These are phyloP conservation scores for Teratosphaeria viscida DNA, from an alignment of 2,329 filamentous ascomycete genomes.

Conservation along the genomic window DNA sequence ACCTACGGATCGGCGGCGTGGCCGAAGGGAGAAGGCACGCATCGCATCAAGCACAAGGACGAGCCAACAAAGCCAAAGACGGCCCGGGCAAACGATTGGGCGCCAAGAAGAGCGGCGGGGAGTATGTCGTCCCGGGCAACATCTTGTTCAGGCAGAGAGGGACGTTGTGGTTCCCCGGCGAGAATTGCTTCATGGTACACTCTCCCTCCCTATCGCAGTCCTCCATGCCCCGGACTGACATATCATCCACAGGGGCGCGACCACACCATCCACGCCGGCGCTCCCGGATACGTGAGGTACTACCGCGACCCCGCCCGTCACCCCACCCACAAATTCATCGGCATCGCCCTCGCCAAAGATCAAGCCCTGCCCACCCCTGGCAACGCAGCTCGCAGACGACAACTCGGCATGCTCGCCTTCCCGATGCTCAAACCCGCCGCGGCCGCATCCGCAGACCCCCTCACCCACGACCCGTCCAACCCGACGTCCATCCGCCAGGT, in stretches of 20 bases:
- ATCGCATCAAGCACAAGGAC: conserved; percentile 54
- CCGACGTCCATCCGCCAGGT: conserved; percentile 12
- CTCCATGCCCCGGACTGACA: neutral
- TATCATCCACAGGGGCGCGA: conserved; percentile 54
- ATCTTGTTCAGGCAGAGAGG: conserved; percentile 97
- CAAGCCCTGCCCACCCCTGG: conserved; percentile 68
- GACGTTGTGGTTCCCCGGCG: conserved; percentile 86
- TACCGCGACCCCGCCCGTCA: conserved; percentile 79
- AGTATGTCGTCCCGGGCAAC: conserved; percentile 90
- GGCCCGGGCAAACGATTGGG: conserved; percentile 78
- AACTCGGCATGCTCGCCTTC: conserved; percentile 60
- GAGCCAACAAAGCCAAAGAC: conserved; percentile 60
- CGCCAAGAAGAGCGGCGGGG: conserved; percentile 84
- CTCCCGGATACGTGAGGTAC: conserved; percentile 88
- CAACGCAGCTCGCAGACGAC: conserved; percentile 63
- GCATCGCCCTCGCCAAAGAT: conserved; percentile 74
- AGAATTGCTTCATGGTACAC: conserved; percentile 70
- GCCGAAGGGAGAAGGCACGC: conserved; percentile 38
- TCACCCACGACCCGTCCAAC: conserved; percentile 4
- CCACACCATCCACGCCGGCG: conserved; percentile 84
- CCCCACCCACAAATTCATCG: conserved; percentile 86
- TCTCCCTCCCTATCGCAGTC: neutral
- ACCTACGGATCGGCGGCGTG: conserved; percentile 19
- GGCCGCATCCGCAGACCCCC: conserved; percentile 8
- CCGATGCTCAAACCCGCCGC: conserved; percentile 17